Conservation (phyloP, 2,329 filamentous ascomycete genomes). For the Pseudogymnoascus sp. region DNA sequence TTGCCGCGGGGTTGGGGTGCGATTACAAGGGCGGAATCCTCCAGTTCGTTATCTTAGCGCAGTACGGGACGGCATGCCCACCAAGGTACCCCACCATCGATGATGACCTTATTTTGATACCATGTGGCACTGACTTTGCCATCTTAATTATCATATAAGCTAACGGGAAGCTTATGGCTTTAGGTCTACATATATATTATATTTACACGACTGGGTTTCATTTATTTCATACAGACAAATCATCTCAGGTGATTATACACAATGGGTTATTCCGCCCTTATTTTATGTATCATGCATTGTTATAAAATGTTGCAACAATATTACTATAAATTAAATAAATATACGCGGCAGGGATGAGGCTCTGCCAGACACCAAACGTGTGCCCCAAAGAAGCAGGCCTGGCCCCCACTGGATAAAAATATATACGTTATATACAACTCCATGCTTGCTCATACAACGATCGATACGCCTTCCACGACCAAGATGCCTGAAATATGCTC, state of each 20-base stretch:
- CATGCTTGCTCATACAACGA: background rate
- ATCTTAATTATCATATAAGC: background rate
- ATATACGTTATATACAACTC: constrained; percentile 3
- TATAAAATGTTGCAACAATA: background rate
- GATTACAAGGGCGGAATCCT: background rate
- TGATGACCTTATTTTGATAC: background rate
- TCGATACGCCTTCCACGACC: background rate
- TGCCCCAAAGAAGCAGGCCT: background rate
- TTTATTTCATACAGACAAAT: no score
- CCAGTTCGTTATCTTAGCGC: constrained; percentile 1
- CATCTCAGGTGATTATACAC: no score
- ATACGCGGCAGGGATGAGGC: background rate
- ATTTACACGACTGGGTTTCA: no score
- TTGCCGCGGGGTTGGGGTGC: background rate
- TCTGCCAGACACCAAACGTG: background rate
- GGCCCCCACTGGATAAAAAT: background rate
- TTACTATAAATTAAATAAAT: background rate
- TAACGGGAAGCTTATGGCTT: background rate
- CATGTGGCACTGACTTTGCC: background rate
- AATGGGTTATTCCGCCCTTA: no score
- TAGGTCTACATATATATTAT: background rate
- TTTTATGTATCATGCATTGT: background rate
- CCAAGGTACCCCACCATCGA: constrained; percentile 6
- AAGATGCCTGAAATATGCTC: background rate
- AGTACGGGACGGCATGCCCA: background rate